A percentile compares a stretch with the other conserved stretches of the same genome.
Conservation (phyloP, 306 rosid species). For the Coriaria nepalensis region DNA sequence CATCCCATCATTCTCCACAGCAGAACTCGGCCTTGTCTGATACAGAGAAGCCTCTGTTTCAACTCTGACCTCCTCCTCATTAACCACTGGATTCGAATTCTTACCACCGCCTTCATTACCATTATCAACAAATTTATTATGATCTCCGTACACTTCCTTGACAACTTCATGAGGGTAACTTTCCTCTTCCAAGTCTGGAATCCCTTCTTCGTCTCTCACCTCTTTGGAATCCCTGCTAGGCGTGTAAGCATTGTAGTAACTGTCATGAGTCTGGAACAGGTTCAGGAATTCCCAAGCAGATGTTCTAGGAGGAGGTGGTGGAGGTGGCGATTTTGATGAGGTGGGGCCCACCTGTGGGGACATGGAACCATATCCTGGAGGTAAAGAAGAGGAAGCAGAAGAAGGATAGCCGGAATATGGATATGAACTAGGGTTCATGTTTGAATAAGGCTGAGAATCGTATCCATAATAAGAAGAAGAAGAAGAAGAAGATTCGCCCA, state of each 20-base stretch:
- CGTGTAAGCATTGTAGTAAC: slow-evolving; percentile 35
- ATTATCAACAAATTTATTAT: slow-evolving; percentile 26
- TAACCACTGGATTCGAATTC: slow-evolving; percentile 14
- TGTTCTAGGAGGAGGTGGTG: slow-evolving; percentile 69
- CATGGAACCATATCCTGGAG: slow-evolving; percentile 21
- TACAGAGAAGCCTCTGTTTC: slow-evolving; percentile 24
- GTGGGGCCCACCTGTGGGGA: slow-evolving; percentile 16
- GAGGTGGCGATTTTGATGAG: slow-evolving; percentile 46
- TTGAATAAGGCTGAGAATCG: slow-evolving; percentile 9
- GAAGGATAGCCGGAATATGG: slow-evolving; percentile 19
- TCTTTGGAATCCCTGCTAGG: slow-evolving; percentile 74
- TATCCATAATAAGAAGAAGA: slow-evolving; percentile 12
- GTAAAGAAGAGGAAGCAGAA: slow-evolving; percentile 20
- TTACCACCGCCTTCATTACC: slow-evolving; percentile 10
- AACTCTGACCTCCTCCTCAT: slow-evolving; percentile 12
- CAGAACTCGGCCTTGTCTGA: slow-evolving; percentile 31
- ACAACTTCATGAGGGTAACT: slow-evolving; percentile 59
- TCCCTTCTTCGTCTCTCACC: slow-evolving; percentile 85
- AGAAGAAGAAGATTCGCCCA: slow-evolving; percentile 67
- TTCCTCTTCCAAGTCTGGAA: slow-evolving; percentile 94
- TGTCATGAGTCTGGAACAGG: slow-evolving; percentile 39
- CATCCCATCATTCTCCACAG: slow-evolving; percentile 24
- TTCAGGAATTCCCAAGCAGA: slow-evolving; percentile 72
- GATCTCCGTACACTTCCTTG: slow-evolving; percentile 61
- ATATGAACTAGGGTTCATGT: slow-evolving; percentile 15